Base-by-base conservation (phyloP, 2,329 filamentous ascomycete genomes). In the Taxawa tesnikishii region DNA sequence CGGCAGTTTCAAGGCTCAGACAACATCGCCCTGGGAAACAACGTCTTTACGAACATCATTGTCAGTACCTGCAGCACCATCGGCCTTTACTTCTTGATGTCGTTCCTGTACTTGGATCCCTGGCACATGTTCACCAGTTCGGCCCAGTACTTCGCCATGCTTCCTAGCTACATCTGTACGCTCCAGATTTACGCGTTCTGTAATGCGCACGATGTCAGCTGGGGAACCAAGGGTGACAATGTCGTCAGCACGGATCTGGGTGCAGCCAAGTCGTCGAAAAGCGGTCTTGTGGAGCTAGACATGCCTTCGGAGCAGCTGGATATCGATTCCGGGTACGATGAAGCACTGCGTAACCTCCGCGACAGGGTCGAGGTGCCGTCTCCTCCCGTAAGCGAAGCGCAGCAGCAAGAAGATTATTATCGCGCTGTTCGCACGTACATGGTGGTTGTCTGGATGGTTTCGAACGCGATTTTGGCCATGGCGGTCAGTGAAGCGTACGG, bases 181-280 rank as follows among this genome's bases (percentile, higher is more conserved):
- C 70, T 98, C 3, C 90, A 98, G 58, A 85, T 96, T 13, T 98
- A 98, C 60, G 90, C 90, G 26, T 98, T 98, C 59, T 96, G 90
- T 67, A 98, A 98, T 63, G 93, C 88, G 0, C 90, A 98, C 70
- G 90, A 98, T 54, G 85, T 98, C 13, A 93, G 87, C 0, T 98
- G 90, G 90, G 90, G 90, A 27, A 98, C 90, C 28, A 98, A 98
- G 62, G 90, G 90, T 36, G 90, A 98, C 68, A 98, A 98, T 56
- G 76, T 93, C 21, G 79, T 90, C 48, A 79, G 83, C 56, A 94
- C 82, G 6, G 92, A 98, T 53, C 75, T 98, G 1, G 90, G 90
- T 35, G 76, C 82, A 5, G 90, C 92, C 9, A 74, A 82, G 30
- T 77, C 81, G 42, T 82, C 80, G 34, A 73, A 73, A 28, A 67